Evolutionary conservation across 257 asterid species (phyloP).

Genomic region (Nicotiana knightiana): DNA sequence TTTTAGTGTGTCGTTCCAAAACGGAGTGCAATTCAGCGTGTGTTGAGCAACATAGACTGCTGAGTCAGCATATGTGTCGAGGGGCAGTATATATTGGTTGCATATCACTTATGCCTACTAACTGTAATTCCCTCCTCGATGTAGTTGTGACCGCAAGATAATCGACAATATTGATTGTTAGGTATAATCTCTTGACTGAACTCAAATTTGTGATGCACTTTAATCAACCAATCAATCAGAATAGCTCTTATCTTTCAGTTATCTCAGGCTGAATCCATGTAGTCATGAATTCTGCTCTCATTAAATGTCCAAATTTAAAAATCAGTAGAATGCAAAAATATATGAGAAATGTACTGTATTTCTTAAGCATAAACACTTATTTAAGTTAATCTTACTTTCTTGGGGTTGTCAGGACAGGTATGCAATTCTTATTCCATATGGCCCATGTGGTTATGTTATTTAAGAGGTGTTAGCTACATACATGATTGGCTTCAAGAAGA

Average conservation of each 20-base stretch:
- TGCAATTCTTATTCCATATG: background rate
- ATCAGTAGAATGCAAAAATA: background rate
- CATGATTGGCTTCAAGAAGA: conserved; percentile 2
- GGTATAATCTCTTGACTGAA: conserved; percentile 81
- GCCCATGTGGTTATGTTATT: conserved; percentile 25
- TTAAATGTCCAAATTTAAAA: background rate
- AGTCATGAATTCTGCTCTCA: conserved; percentile 57
- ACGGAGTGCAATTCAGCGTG: conserved; percentile 40
- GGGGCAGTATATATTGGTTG: conserved; percentile 49
- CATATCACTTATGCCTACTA: conserved; percentile 65
- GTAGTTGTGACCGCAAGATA: conserved; percentile 45
- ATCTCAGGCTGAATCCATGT: conserved; percentile 69
- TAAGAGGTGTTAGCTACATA: background rate
- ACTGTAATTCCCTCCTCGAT: conserved; percentile 63
- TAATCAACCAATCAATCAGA: conserved; percentile 77
- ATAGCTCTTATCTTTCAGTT: conserved; percentile 73
- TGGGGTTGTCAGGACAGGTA: background rate
- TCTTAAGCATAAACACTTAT: background rate
- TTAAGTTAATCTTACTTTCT: background rate
- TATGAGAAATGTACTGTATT: background rate
- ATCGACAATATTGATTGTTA: conserved; percentile 70
- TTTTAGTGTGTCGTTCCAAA: conserved; percentile 73
- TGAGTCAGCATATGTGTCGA: conserved; percentile 80
- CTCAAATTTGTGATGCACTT: conserved; percentile 76
- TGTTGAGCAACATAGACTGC: conserved; percentile 81